A percentile compares a stretch with the other conserved stretches of the same genome.
These are phyloP conservation scores for Cytospora piceae DNA, from an alignment of 2,329 filamentous ascomycete genomes.

Conservation along the genomic window DNA sequence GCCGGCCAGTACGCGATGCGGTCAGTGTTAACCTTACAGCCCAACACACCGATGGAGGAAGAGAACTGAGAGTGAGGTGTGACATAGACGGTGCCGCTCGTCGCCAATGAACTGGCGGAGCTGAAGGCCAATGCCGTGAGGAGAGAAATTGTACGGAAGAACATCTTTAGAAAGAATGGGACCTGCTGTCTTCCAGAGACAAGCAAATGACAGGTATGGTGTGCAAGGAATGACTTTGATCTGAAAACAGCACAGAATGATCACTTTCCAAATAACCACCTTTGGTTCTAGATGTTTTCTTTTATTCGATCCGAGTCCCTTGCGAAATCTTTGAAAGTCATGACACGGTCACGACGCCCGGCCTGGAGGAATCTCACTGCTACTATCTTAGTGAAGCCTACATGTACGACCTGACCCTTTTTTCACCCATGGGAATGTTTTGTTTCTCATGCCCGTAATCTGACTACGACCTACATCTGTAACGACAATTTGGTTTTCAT, in stretches of 20 bases:
- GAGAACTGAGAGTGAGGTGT: constrained; percentile 62
- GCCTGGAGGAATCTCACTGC: constrained; percentile 1
- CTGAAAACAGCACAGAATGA: too few species aligned
- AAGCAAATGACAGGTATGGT: neutral
- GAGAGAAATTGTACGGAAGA: constrained; percentile 2
- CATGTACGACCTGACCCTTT: neutral
- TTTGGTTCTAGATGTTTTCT: neutral
- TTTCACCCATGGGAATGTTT: neutral
- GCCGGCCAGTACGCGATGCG: constrained; percentile 64
- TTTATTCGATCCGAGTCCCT: neutral
- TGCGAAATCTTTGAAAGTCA: neutral
- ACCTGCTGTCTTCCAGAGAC: neutral
- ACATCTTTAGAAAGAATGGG: constrained; percentile 2
- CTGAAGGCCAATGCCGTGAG: neutral
- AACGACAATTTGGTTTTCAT: neutral
- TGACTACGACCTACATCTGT: neutral
- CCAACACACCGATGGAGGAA: constrained; percentile 60
- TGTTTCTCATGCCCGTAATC: neutral
- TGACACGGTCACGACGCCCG: neutral
- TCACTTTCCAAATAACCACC: neutral
- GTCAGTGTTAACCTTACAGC: constrained; percentile 64
- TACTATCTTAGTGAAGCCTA: neutral
- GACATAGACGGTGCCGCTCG: constrained; percentile 39
- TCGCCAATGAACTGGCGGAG: neutral
- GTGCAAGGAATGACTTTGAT: neutral